These are phyloP conservation scores for Exophiala sideris DNA, from an alignment of 2,329 filamentous ascomycete species.

Conservation along the genomic window DNA sequence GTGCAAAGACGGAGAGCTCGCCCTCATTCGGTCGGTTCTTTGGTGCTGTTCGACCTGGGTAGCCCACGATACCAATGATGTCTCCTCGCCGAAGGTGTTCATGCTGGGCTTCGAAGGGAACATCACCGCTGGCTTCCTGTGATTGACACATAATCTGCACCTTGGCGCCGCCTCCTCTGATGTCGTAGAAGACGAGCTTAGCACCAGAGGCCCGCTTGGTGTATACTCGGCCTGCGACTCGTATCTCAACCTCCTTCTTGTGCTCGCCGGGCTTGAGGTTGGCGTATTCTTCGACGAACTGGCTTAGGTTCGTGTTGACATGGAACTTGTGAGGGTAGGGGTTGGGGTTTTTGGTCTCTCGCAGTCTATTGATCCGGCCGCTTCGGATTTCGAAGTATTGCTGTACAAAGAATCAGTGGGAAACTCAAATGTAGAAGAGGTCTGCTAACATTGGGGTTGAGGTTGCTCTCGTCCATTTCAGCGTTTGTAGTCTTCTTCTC, in stretches of 20 bases:
- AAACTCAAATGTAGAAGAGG: constrained; percentile 19
- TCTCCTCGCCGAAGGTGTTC: constrained; percentile 86
- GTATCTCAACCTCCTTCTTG: constrained; percentile 69
- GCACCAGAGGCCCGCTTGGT: constrained; percentile 76
- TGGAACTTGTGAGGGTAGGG: constrained; percentile 95
- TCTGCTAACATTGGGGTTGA: constrained; percentile 66
- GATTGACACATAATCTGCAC: constrained; percentile 91
- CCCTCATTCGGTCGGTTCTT: constrained; percentile 78
- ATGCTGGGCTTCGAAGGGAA: constrained; percentile 81
- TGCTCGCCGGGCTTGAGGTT: constrained; percentile 81
- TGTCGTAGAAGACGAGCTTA: constrained; percentile 91
- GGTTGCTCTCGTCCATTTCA: constrained; percentile 66
- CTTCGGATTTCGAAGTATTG: constrained; percentile 98
- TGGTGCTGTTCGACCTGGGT: constrained; percentile 78
- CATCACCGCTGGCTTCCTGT: constrained; percentile 67
- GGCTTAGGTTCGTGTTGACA: constrained; percentile 74
- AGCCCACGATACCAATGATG: constrained; percentile 83
- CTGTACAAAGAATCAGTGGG: constrained; percentile 38
- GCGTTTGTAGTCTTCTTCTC: constrained; percentile 54
- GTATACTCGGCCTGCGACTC: constrained; percentile 82
- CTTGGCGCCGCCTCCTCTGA: constrained; percentile 70
- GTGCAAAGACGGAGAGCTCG: constrained; percentile 90
- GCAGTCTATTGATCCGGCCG: constrained; percentile 72
- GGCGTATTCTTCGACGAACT: constrained; percentile 75
- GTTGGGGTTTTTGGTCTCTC: constrained; percentile 69